Percentiles rank a stretch among this genome's conserved stretches.
Conservation (phyloP, 129 eudicot species). For the Tagetes patula region DNA sequence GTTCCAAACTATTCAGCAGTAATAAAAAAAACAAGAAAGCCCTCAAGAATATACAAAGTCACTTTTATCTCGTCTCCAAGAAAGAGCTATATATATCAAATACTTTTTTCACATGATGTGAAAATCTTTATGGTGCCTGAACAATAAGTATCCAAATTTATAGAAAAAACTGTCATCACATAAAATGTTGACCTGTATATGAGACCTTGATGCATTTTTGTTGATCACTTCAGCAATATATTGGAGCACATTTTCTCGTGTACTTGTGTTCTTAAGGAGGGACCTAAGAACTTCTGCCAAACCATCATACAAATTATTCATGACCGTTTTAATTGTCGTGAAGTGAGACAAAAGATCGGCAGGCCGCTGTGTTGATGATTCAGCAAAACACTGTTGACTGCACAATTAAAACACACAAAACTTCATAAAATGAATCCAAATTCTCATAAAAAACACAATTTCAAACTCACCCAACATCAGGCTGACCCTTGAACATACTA, state of each 20-base stretch:
- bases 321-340: constrained; percentile 77
- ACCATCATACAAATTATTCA: constrained; percentile 81
- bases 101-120: background rate
- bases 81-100: background rate
- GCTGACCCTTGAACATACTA: constrained; percentile 67
- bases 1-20: constrained; percentile 2
- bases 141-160: background rate
- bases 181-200: constrained; percentile 61
- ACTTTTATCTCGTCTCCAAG: background rate
- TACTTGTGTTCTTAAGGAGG: constrained; percentile 69
- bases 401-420: constrained; percentile 19
- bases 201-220: constrained; percentile 77
- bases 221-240: constrained; percentile 87
- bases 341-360: constrained; percentile 90
- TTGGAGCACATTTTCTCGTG: constrained; percentile 79
- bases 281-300: constrained; percentile 69
- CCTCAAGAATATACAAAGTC: background rate
- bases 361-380: constrained; percentile 76
- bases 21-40: background rate
- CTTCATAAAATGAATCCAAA: constrained; percentile 11
- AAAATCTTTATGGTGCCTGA: background rate
- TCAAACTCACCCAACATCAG: constrained; percentile 89
- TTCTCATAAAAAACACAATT: background rate
- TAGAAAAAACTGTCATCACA: background rate
- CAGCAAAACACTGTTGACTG: constrained; percentile 93